Percentiles rank a stretch among this genome's conserved stretches.
phyloP scores from a whole-genome alignment of 2,329 filamentous ascomycete species.

The Stemphylium vesicarium region DNA sequence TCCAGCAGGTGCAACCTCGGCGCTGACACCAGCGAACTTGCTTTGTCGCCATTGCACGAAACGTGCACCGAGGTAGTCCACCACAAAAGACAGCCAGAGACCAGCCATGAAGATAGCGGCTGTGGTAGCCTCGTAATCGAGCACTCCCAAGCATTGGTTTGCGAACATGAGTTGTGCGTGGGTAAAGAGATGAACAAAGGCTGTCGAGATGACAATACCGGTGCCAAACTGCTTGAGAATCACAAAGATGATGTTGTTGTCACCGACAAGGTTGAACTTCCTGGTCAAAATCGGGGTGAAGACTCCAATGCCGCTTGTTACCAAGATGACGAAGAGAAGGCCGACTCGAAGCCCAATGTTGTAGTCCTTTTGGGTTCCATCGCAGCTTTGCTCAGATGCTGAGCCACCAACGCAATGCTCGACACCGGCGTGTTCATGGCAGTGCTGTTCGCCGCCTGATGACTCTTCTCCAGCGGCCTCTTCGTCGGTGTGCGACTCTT shows the following conservation, averaged over 20 bases:
- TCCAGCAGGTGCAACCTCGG: slow-evolving; percentile 19
- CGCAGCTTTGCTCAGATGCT: slow-evolving; percentile 56
- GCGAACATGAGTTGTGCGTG: slow-evolving; percentile 76
- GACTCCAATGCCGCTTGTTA: slow-evolving; percentile 72
- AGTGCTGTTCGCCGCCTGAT: slow-evolving; percentile 46
- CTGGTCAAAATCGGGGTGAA: slow-evolving; percentile 70
- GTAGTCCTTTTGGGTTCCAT: slow-evolving; percentile 62
- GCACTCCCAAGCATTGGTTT: slow-evolving; percentile 70
- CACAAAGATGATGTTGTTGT: slow-evolving; percentile 61
- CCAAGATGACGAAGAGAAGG: slow-evolving; percentile 73
- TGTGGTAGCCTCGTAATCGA: slow-evolving; percentile 72
- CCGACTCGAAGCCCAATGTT: slow-evolving; percentile 73
- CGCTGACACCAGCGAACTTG: slow-evolving; percentile 21
- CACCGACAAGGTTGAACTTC: slow-evolving; percentile 61
- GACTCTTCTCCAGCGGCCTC: slow-evolving; percentile 17
- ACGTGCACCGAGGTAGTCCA: slow-evolving; percentile 71
- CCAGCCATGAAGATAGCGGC: slow-evolving; percentile 77
- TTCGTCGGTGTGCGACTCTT: slow-evolving; percentile 27
- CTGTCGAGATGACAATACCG: slow-evolving; percentile 74
- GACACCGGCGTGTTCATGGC: slow-evolving; percentile 77
- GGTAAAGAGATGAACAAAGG: slow-evolving; percentile 74
- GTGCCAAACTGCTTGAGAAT: slow-evolving; percentile 75
- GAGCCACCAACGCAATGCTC: slow-evolving; percentile 67
- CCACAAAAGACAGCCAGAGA: slow-evolving; percentile 72
- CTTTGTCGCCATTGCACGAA: slow-evolving; percentile 54